Evolutionary conservation across 1,284 basidiomycete genomes (phyloP).

Genomic region (Crocinoboletus sp.): DNA sequence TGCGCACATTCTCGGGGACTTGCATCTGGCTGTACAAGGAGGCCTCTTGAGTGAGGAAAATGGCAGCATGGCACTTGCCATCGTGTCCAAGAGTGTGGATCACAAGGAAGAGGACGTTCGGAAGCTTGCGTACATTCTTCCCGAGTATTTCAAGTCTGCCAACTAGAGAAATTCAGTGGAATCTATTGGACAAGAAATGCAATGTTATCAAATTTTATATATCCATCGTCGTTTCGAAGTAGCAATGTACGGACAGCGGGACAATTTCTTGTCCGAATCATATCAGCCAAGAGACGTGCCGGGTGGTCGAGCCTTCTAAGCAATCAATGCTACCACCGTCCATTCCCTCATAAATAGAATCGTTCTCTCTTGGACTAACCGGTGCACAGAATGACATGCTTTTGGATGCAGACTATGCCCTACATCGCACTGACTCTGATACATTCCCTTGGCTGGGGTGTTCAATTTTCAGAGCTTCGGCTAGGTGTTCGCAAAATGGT

Average conservation of each 20-base stretch:
- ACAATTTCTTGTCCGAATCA: too few species aligned
- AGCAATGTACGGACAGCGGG: too few species aligned
- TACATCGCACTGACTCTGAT: slow-evolving; percentile 4
- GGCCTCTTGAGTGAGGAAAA: slow-evolving; percentile 48
- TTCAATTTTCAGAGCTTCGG: not conserved
- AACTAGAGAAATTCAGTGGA: slow-evolving; percentile 11
- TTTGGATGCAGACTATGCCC: slow-evolving; percentile 5
- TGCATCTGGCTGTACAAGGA: slow-evolving; percentile 58
- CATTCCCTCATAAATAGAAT: not conserved
- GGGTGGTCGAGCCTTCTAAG: too few species aligned
- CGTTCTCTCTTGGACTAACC: not conserved
- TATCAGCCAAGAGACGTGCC: too few species aligned
- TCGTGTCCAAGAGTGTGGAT: slow-evolving; percentile 70
- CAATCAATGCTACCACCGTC: too few species aligned
- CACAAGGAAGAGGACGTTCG: slow-evolving; percentile 64
- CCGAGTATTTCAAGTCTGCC: slow-evolving; percentile 52
- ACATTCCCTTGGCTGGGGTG: not conserved
- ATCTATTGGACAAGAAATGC: too few species aligned
- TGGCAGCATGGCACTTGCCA: slow-evolving; percentile 79
- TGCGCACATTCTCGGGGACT: slow-evolving; percentile 71
- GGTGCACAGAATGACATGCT: slow-evolving; percentile 6
- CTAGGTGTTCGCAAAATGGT: too few species aligned
- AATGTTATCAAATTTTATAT: too few species aligned
- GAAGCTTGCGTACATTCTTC: slow-evolving; percentile 79
- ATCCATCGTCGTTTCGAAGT: too few species aligned